Evolutionary conservation across 345 rosid genomes (phyloP).

Genomic region (Eucalyptus coolabah): DNA sequence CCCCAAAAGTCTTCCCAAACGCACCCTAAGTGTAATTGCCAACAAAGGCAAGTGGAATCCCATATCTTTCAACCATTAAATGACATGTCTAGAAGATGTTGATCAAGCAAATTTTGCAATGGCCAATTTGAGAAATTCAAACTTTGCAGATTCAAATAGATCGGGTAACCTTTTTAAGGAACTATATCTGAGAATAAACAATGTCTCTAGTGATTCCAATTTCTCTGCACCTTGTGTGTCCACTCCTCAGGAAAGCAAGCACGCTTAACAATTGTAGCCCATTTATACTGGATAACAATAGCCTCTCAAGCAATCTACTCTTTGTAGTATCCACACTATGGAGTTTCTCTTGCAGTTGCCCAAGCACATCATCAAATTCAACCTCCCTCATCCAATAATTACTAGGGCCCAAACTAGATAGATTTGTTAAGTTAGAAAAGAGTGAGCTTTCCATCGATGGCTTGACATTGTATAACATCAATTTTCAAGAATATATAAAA

Average conservation of each 20-base stretch:
- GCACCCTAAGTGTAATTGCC: neutral
- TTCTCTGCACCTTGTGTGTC: neutral
- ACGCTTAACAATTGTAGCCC: neutral
- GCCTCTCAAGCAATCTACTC: neutral
- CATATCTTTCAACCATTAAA: too few species aligned
- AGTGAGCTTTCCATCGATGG: neutral
- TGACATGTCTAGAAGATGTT: neutral
- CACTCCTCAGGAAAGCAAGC: neutral
- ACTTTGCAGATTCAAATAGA: neutral
- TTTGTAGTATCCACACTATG: neutral
- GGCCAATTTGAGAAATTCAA: neutral
- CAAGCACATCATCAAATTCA: neutral
- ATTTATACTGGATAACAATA: neutral
- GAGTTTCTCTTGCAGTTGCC: neutral
- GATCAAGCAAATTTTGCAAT: neutral
- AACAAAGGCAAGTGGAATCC: neutral
- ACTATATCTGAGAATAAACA: neutral
- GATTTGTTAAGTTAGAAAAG: neutral
- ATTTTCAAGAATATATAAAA: neutral
- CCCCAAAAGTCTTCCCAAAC: too few species aligned
- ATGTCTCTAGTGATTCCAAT: neutral
- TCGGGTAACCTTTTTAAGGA: neutral
- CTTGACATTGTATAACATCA: neutral
- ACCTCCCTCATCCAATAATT: neutral
- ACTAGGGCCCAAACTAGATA: neutral